A percentile compares a stretch with the other conserved stretches of the same genome.
phyloP scores from a whole-genome alignment of 495 filamentous ascomycete species.

The Cercophora samala region DNA sequence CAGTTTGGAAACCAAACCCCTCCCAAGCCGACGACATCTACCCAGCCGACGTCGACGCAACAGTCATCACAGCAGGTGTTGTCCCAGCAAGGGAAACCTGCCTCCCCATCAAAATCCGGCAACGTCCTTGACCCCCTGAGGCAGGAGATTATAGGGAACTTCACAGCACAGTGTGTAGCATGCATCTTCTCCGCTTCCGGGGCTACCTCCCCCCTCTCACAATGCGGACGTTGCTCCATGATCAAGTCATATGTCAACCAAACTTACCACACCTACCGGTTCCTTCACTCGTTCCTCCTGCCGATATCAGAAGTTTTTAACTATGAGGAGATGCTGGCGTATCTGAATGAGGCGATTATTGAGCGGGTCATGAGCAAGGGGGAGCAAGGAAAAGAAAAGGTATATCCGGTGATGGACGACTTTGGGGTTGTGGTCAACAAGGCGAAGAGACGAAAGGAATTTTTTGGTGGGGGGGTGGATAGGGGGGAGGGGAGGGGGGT shows the following conservation, averaged over 20 bases:
- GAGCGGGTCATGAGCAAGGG: background rate
- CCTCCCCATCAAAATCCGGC: too few relatives aligned
- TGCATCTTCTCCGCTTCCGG: background rate
- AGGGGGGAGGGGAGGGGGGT: background rate
- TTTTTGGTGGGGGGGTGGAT: background rate
- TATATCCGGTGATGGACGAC: constrained; percentile 10
- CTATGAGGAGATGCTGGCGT: constrained; percentile 14
- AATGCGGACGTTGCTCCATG: background rate
- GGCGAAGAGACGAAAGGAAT: constrained; percentile 6
- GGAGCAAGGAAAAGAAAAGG: background rate
- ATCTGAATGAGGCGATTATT: constrained; percentile 8
- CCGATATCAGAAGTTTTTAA: constrained; percentile 6
- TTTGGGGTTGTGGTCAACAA: constrained; percentile 7
- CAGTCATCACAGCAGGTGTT: background rate
- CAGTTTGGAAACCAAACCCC: background rate
- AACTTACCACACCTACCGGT: background rate
- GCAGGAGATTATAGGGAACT: background rate
- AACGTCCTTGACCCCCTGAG: background rate
- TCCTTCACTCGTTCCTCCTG: constrained; percentile 4
- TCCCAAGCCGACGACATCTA: background rate
- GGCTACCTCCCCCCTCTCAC: background rate
- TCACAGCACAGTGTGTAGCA: background rate
- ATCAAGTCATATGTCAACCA: background rate
- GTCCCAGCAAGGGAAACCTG: background rate
- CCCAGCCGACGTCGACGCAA: background rate